Base-by-base conservation (phyloP, 208 protist species). In the Strigomonas galati region DNA sequence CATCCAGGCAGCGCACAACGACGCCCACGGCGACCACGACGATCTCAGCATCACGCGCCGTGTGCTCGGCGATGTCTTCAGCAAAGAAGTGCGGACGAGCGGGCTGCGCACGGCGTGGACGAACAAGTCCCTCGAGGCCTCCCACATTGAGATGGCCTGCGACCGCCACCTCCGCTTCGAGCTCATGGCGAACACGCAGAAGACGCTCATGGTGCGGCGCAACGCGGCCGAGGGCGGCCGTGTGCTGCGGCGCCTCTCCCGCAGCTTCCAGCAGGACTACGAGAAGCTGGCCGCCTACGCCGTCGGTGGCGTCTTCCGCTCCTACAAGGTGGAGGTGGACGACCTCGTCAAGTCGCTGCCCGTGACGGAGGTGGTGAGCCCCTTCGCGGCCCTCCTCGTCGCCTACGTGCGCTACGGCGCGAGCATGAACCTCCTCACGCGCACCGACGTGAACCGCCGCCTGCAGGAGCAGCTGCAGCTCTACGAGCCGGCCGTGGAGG, bases 121-220 rank as follows among this genome's bases (percentile, higher is more conserved):
- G 30, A 94, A 93, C 66, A 86, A 91, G 71, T 83, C 85, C 21
- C 78, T 96, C 17, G 87, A 96, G 72, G 91, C 91, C 10, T 93
- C 91, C 26, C 87, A 94, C 67, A 83, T 96, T 43, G 91, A 96
- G 64, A 82, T 84, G 68, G 91, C 91, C 35, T 90, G 81, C 56
- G 81, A 87, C 31, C 56, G 78, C n/a, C 83, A 93, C 67, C 54
- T 94, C 1, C 35, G 70, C 14, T 92, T 93, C 71, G 79, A 91
- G 66, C 31, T 81, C 37, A 89, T 96, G 79, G 81, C 79, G 43
- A 92, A 92, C 74, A 77, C 80, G 26, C 72, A 74, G 17, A 93
- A 93, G 69, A 82, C 78, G 62, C 54, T 94, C 23, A 92, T 92
- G 81, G 84, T 92, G 67, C 87, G 91, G 12, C 74, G 82, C 17